A percentile compares a stretch with the other conserved stretches of the same genome.
Evolutionary conservation across 495 filamentous ascomycete species (phyloP).

Genomic region (Chaetomium cochliodes): DNA sequence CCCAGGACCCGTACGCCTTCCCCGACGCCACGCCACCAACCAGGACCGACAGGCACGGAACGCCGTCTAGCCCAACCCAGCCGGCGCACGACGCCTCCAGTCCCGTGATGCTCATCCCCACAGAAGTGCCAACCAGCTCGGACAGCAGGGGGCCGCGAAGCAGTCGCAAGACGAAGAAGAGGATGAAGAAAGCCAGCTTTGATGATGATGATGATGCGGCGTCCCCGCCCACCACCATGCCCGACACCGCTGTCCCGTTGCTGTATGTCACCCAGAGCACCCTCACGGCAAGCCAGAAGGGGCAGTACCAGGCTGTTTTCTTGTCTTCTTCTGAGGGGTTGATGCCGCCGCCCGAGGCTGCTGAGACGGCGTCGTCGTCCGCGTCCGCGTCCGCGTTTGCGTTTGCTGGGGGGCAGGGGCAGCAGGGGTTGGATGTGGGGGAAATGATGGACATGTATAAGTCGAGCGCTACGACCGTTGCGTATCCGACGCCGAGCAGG

Average conservation of each 20-base stretch:
- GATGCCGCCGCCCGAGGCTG: slow-evolving; percentile 3
- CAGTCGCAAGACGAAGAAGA: neutral
- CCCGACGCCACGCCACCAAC: slow-evolving; percentile 20
- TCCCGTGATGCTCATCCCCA: slow-evolving; percentile 18
- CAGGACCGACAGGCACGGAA: slow-evolving; percentile 14
- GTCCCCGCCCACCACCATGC: slow-evolving; percentile 23
- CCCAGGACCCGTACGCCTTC: slow-evolving; percentile 29
- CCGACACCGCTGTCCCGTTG: slow-evolving; percentile 17
- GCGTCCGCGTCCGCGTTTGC: no score
- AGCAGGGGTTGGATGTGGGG: neutral
- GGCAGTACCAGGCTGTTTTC: slow-evolving; percentile 28
- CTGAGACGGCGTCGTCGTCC: slow-evolving; percentile 16
- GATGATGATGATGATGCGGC: no score
- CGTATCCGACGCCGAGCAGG: slow-evolving; percentile 31
- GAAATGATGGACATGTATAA: slow-evolving; percentile 20
- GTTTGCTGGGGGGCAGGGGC: no score
- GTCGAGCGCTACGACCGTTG: slow-evolving; percentile 33
- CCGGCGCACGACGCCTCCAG: slow-evolving; percentile 12
- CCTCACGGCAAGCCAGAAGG: slow-evolving; percentile 35
- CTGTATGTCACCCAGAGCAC: slow-evolving; percentile 32
- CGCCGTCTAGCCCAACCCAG: slow-evolving; percentile 4
- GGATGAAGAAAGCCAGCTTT: neutral
- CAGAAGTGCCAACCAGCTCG: slow-evolving; percentile 4
- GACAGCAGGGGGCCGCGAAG: neutral
- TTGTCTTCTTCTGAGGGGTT: slow-evolving; percentile 21